Conservation (phyloP, 2,329 filamentous ascomycete species). For the Aquanectria penicillioides region DNA sequence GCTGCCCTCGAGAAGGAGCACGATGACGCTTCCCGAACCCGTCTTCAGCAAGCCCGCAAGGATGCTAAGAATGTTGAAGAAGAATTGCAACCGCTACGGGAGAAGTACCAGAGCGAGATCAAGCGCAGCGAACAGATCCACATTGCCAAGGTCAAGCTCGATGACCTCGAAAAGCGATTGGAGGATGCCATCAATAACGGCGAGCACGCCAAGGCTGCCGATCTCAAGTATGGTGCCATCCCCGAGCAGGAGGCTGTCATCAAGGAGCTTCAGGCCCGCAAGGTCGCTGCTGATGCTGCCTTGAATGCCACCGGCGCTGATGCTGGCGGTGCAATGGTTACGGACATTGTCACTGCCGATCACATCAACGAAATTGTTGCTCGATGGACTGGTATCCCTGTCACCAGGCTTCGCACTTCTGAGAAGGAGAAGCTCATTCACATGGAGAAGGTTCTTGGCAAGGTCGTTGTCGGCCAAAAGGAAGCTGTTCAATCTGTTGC, state of each 20-base stretch:
- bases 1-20: slow-evolving; percentile 94
- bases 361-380: slow-evolving; percentile 99
- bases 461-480: slow-evolving; percentile 90
- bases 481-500: slow-evolving; percentile 94
- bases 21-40: slow-evolving; percentile 88
- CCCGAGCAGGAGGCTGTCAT: slow-evolving; percentile 89
- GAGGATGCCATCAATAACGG: slow-evolving; percentile 91
- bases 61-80: slow-evolving; percentile 96
- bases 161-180: slow-evolving; percentile 88
- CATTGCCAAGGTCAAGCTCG: slow-evolving; percentile 93
- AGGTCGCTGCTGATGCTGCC: slow-evolving; percentile 79
- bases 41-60: slow-evolving; percentile 83
- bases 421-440: slow-evolving; percentile 99
- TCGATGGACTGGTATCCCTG: slow-evolving; percentile 97
- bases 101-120: slow-evolving; percentile 96
- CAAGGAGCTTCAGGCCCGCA: slow-evolving; percentile 81
- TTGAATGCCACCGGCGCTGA: slow-evolving; percentile 67
- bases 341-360: slow-evolving; percentile 93
- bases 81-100: slow-evolving; percentile 87
- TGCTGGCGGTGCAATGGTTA: slow-evolving; percentile 78
- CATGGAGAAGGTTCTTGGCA: slow-evolving; percentile 89
- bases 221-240: slow-evolving; percentile 97
- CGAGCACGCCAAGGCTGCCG: slow-evolving; percentile 87
- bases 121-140: slow-evolving; percentile 91
- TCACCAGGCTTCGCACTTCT: slow-evolving; percentile 90